Evolutionary conservation across 345 rosid species (phyloP).

Genomic region (Melaleuca quinquenervia): DNA sequence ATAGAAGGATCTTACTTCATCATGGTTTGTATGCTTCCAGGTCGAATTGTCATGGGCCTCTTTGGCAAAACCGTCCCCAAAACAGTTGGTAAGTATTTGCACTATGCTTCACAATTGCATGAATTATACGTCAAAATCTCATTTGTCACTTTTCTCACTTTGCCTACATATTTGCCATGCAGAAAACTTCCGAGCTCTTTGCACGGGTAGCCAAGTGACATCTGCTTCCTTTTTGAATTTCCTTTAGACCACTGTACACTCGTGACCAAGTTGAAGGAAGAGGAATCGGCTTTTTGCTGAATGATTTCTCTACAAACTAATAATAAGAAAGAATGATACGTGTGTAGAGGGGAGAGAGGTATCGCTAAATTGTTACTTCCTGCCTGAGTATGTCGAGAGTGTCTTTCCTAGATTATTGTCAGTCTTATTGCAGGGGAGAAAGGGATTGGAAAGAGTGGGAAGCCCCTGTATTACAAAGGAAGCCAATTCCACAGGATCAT

Average conservation of each 20-base stretch:
- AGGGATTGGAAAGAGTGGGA: conserved; percentile 75
- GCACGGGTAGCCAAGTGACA: conserved; percentile 84
- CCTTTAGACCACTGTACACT: background rate
- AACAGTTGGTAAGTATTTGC: conserved; percentile 47
- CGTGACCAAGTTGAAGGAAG: background rate
- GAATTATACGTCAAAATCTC: background rate
- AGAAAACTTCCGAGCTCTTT: conserved; percentile 96
- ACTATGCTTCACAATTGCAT: background rate
- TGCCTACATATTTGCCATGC: conserved; percentile 18
- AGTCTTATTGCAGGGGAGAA: conserved; percentile 54
- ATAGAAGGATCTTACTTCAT: background rate
- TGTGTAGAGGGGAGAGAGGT: background rate
- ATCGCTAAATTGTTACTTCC: background rate
- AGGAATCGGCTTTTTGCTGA: background rate
- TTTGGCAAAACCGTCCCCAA: conserved; percentile 88
- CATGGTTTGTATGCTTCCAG: conserved; percentile 23
- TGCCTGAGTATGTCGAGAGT: background rate
- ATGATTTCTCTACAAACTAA: background rate
- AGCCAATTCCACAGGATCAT: conserved; percentile 83
- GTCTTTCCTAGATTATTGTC: background rate
- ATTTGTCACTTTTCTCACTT: background rate
- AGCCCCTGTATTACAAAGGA: conserved; percentile 73
- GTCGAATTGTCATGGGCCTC: conserved; percentile 76
- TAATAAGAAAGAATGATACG: background rate
- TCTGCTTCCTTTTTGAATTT: conserved; percentile 11